These are phyloP conservation scores for Ogataea ramenticola DNA, from an alignment of 805 yeast species.

Conservation along the genomic window DNA sequence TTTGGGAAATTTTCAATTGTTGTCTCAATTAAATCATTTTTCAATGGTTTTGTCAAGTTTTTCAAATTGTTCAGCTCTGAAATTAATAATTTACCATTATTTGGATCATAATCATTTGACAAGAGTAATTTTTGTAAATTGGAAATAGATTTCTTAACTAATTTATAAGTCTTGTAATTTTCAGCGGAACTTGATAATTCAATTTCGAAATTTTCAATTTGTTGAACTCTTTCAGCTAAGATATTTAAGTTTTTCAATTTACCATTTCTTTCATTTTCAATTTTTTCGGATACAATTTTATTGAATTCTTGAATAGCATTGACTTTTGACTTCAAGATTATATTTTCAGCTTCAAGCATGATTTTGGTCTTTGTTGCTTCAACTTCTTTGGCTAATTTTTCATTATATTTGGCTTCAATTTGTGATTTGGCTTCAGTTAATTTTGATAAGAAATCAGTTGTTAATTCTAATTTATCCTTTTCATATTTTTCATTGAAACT, in stretches of 20 bases:
- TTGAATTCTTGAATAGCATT: slow-evolving; percentile 65
- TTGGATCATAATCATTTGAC: slow-evolving; percentile 28
- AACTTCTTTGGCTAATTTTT: slow-evolving; percentile 55
- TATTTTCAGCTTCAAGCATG: slow-evolving; percentile 66
- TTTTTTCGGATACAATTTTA: slow-evolving; percentile 44
- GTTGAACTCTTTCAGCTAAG: slow-evolving; percentile 45
- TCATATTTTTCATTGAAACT: slow-evolving; percentile 23
- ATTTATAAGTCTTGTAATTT: slow-evolving; percentile 27
- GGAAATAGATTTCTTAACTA: slow-evolving; percentile 37
- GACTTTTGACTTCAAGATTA: slow-evolving; percentile 56
- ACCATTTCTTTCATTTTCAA: slow-evolving; percentile 72
- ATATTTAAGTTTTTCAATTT: slow-evolving; percentile 64
- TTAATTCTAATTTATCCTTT: slow-evolving; percentile 45
- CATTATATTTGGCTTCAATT: slow-evolving; percentile 52
- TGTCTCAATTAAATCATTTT: slow-evolving; percentile 25
- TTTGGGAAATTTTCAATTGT: slow-evolving; percentile 41
- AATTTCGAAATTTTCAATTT: slow-evolving; percentile 48
- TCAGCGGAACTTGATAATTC: slow-evolving; percentile 36
- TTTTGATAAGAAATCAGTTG: slow-evolving; percentile 52
- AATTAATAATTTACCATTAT: slow-evolving; percentile 42
- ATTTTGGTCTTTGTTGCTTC: slow-evolving; percentile 60
- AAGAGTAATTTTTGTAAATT: slow-evolving; percentile 33
- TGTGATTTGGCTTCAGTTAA: slow-evolving; percentile 55
- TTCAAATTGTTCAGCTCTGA: slow-evolving; percentile 29
- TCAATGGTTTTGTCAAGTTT: slow-evolving; percentile 30